Evolutionary conservation across 345 rosid genomes (phyloP).

Genomic region (Viola odorata): DNA sequence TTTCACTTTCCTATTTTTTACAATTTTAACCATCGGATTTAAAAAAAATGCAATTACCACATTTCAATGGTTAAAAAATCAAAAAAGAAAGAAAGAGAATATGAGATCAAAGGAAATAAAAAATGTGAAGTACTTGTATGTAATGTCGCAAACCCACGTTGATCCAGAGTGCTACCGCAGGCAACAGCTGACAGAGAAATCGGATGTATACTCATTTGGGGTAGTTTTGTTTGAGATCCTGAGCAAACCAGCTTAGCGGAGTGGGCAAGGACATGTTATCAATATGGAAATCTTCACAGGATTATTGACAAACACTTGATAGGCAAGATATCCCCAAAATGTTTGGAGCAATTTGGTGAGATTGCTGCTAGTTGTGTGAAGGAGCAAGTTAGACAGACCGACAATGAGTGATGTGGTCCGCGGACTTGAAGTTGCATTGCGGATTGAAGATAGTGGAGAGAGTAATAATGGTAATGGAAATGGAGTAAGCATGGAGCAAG

Average conservation of each 20-base stretch:
- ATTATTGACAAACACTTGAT: slow-evolving; percentile 38
- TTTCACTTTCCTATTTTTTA: too few species aligned
- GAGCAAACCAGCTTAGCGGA: slow-evolving; percentile 32
- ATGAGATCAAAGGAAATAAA: too few species aligned
- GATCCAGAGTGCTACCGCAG: too few species aligned
- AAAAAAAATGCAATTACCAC: too few species aligned
- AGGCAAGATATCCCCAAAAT: slow-evolving; percentile 23
- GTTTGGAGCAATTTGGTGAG: slow-evolving; percentile 40
- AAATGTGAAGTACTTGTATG: too few species aligned
- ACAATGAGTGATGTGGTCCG: slow-evolving; percentile 20
- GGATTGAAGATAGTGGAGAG: slow-evolving; percentile 19
- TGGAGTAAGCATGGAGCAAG: neutral
- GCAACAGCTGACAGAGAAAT: slow-evolving; percentile 51
- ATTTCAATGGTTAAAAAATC: too few species aligned
- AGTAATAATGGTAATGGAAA: neutral
- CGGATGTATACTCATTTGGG: slow-evolving; percentile 68
- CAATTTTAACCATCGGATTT: too few species aligned
- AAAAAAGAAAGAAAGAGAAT: too few species aligned
- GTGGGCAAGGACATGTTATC: slow-evolving; percentile 34
- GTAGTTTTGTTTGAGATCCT: slow-evolving; percentile 52
- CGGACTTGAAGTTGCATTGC: slow-evolving; percentile 24
- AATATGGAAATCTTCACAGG: slow-evolving; percentile 20
- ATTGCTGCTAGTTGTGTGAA: slow-evolving; percentile 36
- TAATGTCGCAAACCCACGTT: too few species aligned
- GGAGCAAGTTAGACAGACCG: slow-evolving; percentile 20